Base-by-base conservation (phyloP, 108 stramenopile species). In the Chaetoceros tenuissimus region DNA sequence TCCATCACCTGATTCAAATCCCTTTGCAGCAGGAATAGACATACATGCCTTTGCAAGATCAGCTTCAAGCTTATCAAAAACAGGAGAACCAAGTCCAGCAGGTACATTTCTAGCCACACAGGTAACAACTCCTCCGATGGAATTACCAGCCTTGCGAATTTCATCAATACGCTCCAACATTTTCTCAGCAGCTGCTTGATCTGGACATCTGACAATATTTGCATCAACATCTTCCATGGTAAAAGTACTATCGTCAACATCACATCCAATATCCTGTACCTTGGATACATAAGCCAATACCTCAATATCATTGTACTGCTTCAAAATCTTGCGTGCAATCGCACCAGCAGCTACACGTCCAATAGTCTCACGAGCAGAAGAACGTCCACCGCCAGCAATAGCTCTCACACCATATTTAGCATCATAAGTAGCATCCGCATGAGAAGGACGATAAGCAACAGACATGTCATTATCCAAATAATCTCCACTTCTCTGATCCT, bases 1-100 rank as follows among this genome's bases (percentile, higher is more conserved):
- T 19, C 98, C 98, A 69, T 85, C 82, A 23, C 98, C 98, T 20
- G 95, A 91, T 72, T 99, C 98, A 66, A 99, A 99, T 31, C 98
- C 98, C 75, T 99, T 99, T 53, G 96, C 93, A 26, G 97, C 98
- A 45, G 98, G 98, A 62, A 99, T 91, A 24, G 94, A 95, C 96
- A 99, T 87, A 75, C 96, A 96, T 21, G 96, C 98, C 87, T 99
- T 98, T 59, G 98, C 98, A 46, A 99, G 74, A 53, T 96, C 94
- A 19, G 98, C 98, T 64, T 99, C 98, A 24, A 98, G 77, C 72
- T 99, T 99, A 77, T 99, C 98, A 71, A 99, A 99, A 21, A 96
- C 96, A 1, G 98, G 98, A 21, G 87, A 69, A 25, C 98, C 98
- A 7, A 97, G 63, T 23, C 98, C 97, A 3, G 95, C 83, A 3